Percentiles rank a stretch among this genome's conserved stretches.
Conservation (phyloP, 1,139 yeast species). For the Yamadazyma triangularis region DNA sequence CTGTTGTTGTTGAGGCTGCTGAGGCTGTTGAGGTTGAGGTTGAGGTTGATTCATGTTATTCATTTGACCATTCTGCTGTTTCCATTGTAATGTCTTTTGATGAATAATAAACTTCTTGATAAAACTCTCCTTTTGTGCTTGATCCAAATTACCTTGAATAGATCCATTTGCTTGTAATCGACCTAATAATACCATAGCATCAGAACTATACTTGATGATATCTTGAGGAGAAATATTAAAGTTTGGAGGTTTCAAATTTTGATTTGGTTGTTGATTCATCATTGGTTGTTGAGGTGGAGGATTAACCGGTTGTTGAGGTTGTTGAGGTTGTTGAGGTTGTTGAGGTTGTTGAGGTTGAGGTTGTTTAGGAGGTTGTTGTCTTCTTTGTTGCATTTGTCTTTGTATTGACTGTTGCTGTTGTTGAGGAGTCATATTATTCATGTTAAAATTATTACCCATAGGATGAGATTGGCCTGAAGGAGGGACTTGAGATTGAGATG, state of each 20-base stretch:
- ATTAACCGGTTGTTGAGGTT: constrained; percentile 7
- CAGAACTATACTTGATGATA: constrained; percentile 35
- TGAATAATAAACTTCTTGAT: constrained; percentile 38
- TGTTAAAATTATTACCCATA: constrained; percentile 8
- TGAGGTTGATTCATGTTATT: constrained; percentile 5
- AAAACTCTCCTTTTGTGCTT: constrained; percentile 35
- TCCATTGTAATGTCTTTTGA: constrained; percentile 40
- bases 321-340: constrained; percentile 4
- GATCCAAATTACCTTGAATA: constrained; percentile 26
- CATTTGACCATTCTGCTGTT: constrained; percentile 28
- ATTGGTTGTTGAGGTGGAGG: constrained; percentile 8
- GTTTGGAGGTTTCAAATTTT: constrained; percentile 30
- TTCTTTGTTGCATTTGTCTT: constrained; percentile 23
- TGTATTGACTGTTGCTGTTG: constrained; percentile 34
- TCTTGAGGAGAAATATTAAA: constrained; percentile 41
- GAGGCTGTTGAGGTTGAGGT: constrained; percentile 2
- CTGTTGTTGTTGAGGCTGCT: too few relatives aligned
- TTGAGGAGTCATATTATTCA: constrained; percentile 30
- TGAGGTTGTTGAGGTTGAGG: constrained; percentile 5
- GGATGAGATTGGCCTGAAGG: constrained; percentile 7
- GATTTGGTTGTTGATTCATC: too few relatives aligned
- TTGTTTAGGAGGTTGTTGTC: constrained; percentile 3
- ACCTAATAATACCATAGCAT: constrained; percentile 36
- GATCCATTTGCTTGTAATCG: constrained; percentile 38
- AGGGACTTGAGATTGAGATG: constrained; percentile 3